Percentiles rank a stretch among this genome's conserved stretches.
phyloP scores from a whole-genome alignment of 2,329 filamentous ascomycete species.

The Fusarium marasasianum region DNA sequence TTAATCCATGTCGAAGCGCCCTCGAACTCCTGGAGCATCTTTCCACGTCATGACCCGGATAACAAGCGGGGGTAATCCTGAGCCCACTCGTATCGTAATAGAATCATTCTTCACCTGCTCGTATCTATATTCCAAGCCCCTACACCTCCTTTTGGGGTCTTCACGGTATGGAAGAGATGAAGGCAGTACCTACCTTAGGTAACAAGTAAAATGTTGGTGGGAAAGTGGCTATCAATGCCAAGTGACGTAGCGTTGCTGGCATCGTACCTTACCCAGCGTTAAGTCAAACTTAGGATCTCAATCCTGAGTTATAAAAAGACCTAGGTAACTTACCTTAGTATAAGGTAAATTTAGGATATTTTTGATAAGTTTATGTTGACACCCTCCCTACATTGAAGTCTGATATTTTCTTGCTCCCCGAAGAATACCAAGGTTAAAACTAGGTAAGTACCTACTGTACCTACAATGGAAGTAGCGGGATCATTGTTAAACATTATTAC shows the following conservation, averaged over 20 bases:
- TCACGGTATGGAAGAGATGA: background rate
- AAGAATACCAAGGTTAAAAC: too few species aligned
- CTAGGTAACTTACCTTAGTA: too few species aligned
- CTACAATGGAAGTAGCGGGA: background rate
- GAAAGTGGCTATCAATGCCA: background rate
- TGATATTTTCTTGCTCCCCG: too few species aligned
- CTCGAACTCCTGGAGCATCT: background rate
- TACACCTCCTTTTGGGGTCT: background rate
- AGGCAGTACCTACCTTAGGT: background rate
- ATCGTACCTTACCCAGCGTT: too few species aligned
- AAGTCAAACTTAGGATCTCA: too few species aligned
- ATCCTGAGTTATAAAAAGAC: too few species aligned
- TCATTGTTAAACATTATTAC: background rate
- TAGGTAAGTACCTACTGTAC: too few species aligned
- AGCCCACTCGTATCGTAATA: rapidly evolving
- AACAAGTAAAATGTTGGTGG: background rate
- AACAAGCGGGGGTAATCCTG: background rate
- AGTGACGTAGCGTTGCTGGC: too few species aligned
- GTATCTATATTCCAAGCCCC: background rate
- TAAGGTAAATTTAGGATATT: too few species aligned
- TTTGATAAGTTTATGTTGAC: too few species aligned
- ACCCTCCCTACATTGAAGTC: too few species aligned
- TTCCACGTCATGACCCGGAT: background rate
- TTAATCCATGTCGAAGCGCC: background rate
- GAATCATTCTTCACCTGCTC: rapidly evolving